Percentiles rank a stretch among this genome's conserved stretches.
phyloP scores from a whole-genome alignment of 1,284 basidiomycete species.

The Trametes sp. region DNA sequence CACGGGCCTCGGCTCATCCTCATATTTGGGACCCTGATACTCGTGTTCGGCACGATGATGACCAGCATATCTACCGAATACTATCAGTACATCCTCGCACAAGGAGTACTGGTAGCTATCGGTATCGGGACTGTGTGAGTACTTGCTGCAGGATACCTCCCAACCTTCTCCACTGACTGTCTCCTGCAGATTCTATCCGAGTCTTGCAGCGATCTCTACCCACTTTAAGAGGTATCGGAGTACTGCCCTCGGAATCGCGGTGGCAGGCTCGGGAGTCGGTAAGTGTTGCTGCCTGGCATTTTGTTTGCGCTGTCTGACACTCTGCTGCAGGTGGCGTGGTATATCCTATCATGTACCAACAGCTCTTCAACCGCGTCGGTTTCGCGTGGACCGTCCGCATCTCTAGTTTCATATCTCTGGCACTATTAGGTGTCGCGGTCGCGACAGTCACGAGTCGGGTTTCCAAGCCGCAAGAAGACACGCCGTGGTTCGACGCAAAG shows the following conservation, averaged over 20 bases:
- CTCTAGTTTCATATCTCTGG: constrained; percentile 44
- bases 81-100: constrained; percentile 49
- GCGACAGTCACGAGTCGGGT: constrained; percentile 40
- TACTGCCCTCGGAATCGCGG: constrained; percentile 61
- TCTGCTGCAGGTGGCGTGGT: constrained; percentile 63
- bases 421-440: constrained; percentile 39
- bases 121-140: constrained; percentile 47
- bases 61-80: constrained; percentile 46
- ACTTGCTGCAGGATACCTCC: neutral
- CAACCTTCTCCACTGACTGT: neutral
- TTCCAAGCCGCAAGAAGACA: constrained; percentile 15
- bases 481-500: constrained; percentile 38
- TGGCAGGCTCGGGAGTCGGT: constrained; percentile 43
- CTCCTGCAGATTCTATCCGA: constrained; percentile 40
- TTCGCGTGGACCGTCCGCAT: constrained; percentile 67
- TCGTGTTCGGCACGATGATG: constrained; percentile 47
- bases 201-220: constrained; percentile 45
- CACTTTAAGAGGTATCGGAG: constrained; percentile 64
- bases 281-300: constrained; percentile 16
- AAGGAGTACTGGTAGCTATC: constrained; percentile 47
- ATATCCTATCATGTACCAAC: constrained; percentile 70
- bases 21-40: constrained; percentile 42
- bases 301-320: neutral
- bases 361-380: constrained; percentile 60
- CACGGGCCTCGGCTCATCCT: constrained; percentile 43